Evolutionary conservation across 1,284 basidiomycete species (phyloP).

Genomic region (Tilletia indica): DNA sequence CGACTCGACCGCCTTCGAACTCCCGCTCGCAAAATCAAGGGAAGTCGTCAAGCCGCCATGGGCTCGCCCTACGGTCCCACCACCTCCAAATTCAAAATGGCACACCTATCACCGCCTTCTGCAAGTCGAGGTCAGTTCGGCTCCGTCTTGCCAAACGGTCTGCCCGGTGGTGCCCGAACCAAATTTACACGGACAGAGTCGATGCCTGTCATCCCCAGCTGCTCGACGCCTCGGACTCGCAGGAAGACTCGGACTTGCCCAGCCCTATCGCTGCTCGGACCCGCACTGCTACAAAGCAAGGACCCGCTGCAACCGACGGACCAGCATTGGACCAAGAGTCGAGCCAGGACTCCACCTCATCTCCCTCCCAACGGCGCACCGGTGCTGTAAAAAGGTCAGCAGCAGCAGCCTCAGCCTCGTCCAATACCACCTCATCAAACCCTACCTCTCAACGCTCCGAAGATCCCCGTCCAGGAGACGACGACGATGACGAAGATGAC

Average conservation of each 20-base stretch:
- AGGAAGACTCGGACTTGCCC: background rate
- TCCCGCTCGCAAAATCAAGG: background rate
- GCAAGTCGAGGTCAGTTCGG: background rate
- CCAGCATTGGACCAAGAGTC: background rate
- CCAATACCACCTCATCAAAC: background rate
- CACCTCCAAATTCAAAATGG: background rate
- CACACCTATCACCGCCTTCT: background rate
- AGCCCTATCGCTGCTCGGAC: background rate
- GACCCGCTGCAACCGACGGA: background rate
- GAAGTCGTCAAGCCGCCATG: constrained; percentile 5
- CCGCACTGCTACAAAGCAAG: background rate
- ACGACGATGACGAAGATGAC: constrained; percentile 18
- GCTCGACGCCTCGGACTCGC: no score
- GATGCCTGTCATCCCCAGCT: background rate
- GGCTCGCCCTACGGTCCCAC: background rate
- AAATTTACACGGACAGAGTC: background rate
- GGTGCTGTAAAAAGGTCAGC: constrained; percentile 4
- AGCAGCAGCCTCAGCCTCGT: background rate
- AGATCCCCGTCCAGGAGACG: background rate
- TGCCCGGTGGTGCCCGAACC: background rate
- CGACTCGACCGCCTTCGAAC: background rate
- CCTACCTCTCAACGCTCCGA: background rate
- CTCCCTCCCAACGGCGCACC: background rate
- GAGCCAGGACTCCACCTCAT: background rate
- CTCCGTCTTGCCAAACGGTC: background rate